phyloP scores from a whole-genome alignment of 169 alveolate species.

The Cryptosporidium parvum region DNA sequence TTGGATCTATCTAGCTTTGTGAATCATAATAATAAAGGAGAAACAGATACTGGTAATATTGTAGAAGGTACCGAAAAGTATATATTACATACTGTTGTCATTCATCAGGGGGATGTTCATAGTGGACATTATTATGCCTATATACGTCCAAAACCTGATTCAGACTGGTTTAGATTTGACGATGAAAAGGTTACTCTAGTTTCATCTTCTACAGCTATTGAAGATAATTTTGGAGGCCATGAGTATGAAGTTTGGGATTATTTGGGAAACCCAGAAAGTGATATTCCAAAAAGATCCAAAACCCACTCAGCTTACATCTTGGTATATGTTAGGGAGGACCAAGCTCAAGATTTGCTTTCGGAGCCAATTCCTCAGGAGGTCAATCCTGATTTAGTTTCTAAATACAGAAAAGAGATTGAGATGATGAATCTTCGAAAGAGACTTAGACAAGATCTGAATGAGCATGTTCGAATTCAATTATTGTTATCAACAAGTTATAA shows the following conservation, averaged over 20 bases:
- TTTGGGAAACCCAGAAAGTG: slow-evolving; percentile 75
- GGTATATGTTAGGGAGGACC: slow-evolving; percentile 92
- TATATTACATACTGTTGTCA: slow-evolving; percentile 92
- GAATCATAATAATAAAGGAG: not conserved
- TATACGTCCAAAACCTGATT: slow-evolving; percentile 83
- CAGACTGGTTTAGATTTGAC: slow-evolving; percentile 93
- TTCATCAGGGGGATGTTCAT: slow-evolving; percentile 95
- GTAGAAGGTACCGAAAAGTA: slow-evolving; percentile 85
- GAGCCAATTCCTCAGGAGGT: slow-evolving; percentile 86
- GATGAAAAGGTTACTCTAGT: slow-evolving; percentile 92
- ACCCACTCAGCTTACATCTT: slow-evolving; percentile 93
- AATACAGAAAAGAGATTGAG: slow-evolving; percentile 82
- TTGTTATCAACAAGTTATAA: slow-evolving; percentile 36
- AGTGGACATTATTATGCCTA: slow-evolving; percentile 97
- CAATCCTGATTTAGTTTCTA: slow-evolving; percentile 82
- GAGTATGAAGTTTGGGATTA: slow-evolving; percentile 87
- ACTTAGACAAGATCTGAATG: slow-evolving; percentile 81
- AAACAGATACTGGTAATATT: slow-evolving; percentile 75
- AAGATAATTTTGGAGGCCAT: slow-evolving; percentile 91
- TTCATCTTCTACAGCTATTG: slow-evolving; percentile 82
- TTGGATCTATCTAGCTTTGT: slow-evolving; percentile 85
- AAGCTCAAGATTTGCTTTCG: slow-evolving; percentile 84
- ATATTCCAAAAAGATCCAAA: slow-evolving; percentile 79
- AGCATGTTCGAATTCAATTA: slow-evolving; percentile 55
- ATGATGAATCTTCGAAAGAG: slow-evolving; percentile 78